Conservation (phyloP, 2,329 filamentous ascomycete genomes). For the Coniosporium tulheliwenetii region DNA sequence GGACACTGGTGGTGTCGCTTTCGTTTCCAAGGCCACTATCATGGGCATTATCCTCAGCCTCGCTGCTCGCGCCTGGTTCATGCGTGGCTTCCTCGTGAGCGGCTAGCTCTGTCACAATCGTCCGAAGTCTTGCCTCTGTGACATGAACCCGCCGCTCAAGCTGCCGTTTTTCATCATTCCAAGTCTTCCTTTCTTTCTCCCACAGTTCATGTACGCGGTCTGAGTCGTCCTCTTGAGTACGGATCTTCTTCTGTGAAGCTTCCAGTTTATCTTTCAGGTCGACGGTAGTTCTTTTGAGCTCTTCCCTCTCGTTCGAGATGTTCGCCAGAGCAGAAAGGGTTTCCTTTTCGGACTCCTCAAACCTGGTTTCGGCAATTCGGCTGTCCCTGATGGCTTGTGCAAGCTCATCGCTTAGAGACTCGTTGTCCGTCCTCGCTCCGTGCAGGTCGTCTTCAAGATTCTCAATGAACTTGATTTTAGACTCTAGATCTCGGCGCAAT, state of each 20-base stretch:
- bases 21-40: constrained; percentile 40
- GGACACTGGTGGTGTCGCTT: constrained; percentile 57
- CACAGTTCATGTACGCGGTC: constrained; percentile 65
- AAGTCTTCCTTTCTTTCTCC: constrained; percentile 68
- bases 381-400: constrained; percentile 56
- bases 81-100: constrained; percentile 26
- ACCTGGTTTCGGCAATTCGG: constrained; percentile 67
- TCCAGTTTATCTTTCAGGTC: constrained; percentile 72
- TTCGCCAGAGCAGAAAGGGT: constrained; percentile 75
- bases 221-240: constrained; percentile 69
- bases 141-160: constrained; percentile 77
- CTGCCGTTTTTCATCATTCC: constrained; percentile 70
- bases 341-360: constrained; percentile 75
- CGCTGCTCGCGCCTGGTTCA: constrained; percentile 32
- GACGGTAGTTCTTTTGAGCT: constrained; percentile 53
- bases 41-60: constrained; percentile 44
- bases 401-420: constrained; percentile 48
- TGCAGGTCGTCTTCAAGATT: constrained; percentile 64
- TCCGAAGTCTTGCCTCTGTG: constrained; percentile 73
- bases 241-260: constrained; percentile 57
- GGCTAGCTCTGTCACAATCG: constrained; percentile 74
- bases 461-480: constrained; percentile 76
- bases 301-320: constrained; percentile 71
- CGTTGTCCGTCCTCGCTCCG: constrained; percentile 55
- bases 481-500: constrained; percentile 77